A percentile compares a stretch with the other conserved stretches of the same genome.
phyloP scores from a whole-genome alignment of 345 rosid genomes.

The Ceriops tagal region DNA sequence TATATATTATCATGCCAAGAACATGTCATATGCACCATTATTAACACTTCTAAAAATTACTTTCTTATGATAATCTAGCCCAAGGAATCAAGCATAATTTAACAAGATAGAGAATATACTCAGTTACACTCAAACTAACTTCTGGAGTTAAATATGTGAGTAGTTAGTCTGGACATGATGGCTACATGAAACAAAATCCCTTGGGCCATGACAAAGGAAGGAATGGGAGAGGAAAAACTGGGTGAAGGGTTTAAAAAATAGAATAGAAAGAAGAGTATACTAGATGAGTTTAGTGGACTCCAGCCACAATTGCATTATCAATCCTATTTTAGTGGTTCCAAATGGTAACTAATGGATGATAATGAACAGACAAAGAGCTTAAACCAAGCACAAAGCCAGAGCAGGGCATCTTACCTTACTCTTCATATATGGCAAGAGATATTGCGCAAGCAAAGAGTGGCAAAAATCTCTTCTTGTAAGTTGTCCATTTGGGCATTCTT shows the following conservation, averaged over 20 bases:
- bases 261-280: background rate
- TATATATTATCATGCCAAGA: no score
- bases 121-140: no score
- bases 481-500: conserved; percentile 24
- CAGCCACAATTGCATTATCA: background rate
- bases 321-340: background rate
- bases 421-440: background rate
- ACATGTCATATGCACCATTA: background rate
- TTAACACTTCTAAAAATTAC: background rate
- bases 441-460: conserved; percentile 5
- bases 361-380: conserved; percentile 8
- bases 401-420: conserved; percentile 30
- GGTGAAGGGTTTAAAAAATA: background rate
- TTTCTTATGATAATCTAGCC: background rate
- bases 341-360: conserved; percentile 18
- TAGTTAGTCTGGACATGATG: background rate
- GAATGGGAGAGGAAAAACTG: background rate
- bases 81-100: background rate
- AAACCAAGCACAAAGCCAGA: conserved; percentile 34
- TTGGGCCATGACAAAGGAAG: conserved; percentile 4
- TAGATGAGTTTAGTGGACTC: background rate
- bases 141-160: background rate
- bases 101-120: no score
- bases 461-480: conserved; percentile 20
- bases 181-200: background rate